Base-by-base conservation (phyloP, 2,329 filamentous ascomycete genomes). In the Colletotrichum destructivum region DNA sequence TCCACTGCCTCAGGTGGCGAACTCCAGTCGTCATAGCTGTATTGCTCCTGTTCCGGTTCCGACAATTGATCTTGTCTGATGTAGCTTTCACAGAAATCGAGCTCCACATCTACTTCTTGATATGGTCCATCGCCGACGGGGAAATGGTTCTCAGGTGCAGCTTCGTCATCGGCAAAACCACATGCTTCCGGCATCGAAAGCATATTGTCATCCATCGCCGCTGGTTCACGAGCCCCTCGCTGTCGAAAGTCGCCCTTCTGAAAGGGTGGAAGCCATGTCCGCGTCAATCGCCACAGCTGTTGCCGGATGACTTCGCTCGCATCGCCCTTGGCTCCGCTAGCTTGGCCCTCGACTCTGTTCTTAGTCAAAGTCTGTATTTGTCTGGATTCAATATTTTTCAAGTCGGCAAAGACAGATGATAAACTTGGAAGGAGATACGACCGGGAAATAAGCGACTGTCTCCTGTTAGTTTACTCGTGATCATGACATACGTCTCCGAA, bases 191-290 rank as follows among this genome's bases (percentile, higher is more conserved):
- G 38, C 4, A 23, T 15, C 55, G 15, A 6, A 42, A 42, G 9
- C 12, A 11, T 9, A 18, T 21, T n/a, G 13, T 18, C 6, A 8
- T 57, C 13, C 13, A 9, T 9, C n/a, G 38, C 38, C n/a, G 38
- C 40, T 40, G 40, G 11, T 81, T 59, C 78, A 77, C 55, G 80
- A 78, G 18, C 82, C 71, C 26, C 69, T 72, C 3, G 81, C 79
- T 7, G 82, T 79, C 13, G 81, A 79, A 57, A 76, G 71, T 31
- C 62, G 75, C 79, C 83, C 78, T 16, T 80, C 75, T 21, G 77
- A 74, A 21, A 83, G 65, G 4, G 78, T 82, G 13, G 74, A 75
- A 11, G 78, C 72, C 51, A 83, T 80, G 9, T 75, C 72, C 0
- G 78, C 73, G 2, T 82, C 57, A 9, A 81, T 67, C 15, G 38